phyloP scores from a whole-genome alignment of 2,329 filamentous ascomycete species.

The Bipolaris bicolor region DNA sequence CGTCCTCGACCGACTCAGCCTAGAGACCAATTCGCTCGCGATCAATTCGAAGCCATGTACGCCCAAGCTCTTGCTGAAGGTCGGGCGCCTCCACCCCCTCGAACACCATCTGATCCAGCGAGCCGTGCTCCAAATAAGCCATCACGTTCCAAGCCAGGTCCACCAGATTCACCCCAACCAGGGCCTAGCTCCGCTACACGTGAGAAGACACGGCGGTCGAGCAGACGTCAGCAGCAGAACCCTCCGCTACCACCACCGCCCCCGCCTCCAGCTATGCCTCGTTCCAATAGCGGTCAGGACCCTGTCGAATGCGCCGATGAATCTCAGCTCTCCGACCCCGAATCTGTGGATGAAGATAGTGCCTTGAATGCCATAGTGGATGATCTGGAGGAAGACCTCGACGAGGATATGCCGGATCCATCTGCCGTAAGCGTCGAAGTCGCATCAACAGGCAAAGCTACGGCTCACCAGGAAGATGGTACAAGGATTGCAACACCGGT shows the following conservation, averaged over 20 bases:
- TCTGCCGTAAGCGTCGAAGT: constrained; percentile 92
- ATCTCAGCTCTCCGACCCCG: constrained; percentile 77
- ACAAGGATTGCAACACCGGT: constrained; percentile 84
- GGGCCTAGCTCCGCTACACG: constrained; percentile 55
- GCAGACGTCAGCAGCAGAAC: constrained; percentile 59
- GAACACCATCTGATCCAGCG: constrained; percentile 43
- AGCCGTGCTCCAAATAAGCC: constrained; percentile 40
- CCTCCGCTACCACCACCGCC: constrained; percentile 61
- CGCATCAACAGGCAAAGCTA: constrained; percentile 83
- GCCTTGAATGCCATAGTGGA: constrained; percentile 87
- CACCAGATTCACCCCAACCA: constrained; percentile 55
- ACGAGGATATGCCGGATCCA: constrained; percentile 73
- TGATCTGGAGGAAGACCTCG: constrained; percentile 81
- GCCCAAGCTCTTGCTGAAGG: constrained; percentile 69
- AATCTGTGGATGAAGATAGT: constrained; percentile 68
- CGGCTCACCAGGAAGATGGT: constrained; percentile 89
- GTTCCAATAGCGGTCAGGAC: constrained; percentile 51
- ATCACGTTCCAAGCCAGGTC: constrained; percentile 37
- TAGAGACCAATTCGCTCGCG: constrained; percentile 64
- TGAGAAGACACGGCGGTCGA: constrained; percentile 71
- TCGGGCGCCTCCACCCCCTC: constrained; percentile 45
- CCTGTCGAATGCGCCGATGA: constrained; percentile 93
- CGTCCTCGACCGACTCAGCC: constrained; percentile 68
- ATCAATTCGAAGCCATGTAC: constrained; percentile 72
- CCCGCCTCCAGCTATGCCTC: constrained; percentile 55